Evolutionary conservation across 306 rosid species (phyloP), one percentile per base, ranked within the genome.

Genomic region (Cucumis hystrix): DNA sequence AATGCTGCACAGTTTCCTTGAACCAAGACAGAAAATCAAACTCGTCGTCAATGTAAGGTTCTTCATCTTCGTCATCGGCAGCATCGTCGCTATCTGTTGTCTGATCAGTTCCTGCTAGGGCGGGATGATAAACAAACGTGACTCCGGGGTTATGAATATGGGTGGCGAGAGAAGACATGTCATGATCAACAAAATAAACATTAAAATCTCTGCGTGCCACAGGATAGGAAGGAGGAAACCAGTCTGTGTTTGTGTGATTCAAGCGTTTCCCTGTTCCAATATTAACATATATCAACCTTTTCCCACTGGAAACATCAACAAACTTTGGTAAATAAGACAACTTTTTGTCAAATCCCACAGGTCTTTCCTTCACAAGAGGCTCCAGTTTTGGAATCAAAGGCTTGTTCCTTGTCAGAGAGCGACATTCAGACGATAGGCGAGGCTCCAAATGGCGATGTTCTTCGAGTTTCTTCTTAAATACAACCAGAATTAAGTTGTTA

Each of bases 71-170:
- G 4, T 75, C 87, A 3, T 39, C 23, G 16, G 15, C 51, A 6
- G 5, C 21, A 3, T 6, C 16, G 6, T 10, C 56, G 17, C 5
- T 40, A 35, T 66, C 66, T 54, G 69, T 52, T 3, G 66, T 35
- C 3, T 14, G 78, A 63, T 84, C 61, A 3, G 39, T 73, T 76
- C 87, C 96, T 3, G 92, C 89, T 74, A 95, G 81, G 11, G 89
- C 89, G 0, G 98, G 98, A 80, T 90, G 92, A 87, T 95, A 95
- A 78, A 95, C 93, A 69, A 95, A 95, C 33, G 96, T 92, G 82
- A 90, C 75, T 25, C 97, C 96, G 2, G 97, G 95, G 49, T 78
- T 76, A 65, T 82, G 86, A 77, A 92, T 94, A 67, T 86, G 81
- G 7, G 97, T 83, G 63, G 86, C 67, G 49, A 94, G 79, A 47